These are phyloP conservation scores for Acrocalymma vagum DNA, from an alignment of 2,329 filamentous ascomycete species.

Conservation along the genomic window DNA sequence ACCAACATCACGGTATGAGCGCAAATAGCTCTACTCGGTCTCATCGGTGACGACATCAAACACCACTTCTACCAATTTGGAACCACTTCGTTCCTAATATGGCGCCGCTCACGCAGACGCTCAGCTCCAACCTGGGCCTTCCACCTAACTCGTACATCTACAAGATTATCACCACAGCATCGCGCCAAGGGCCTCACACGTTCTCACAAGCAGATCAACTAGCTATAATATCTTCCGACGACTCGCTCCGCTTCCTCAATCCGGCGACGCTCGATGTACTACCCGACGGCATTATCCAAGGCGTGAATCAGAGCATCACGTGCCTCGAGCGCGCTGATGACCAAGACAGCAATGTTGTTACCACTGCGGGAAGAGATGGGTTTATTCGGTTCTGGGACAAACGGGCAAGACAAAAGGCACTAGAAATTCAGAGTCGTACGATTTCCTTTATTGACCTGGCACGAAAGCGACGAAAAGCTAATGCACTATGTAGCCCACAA, in stretches of 20 bases:
- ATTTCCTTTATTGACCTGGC: not conserved
- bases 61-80: not conserved
- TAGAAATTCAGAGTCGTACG: conserved; percentile 45
- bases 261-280: conserved; percentile 63
- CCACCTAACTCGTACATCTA: conserved; percentile 50
- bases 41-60: too few relatives aligned
- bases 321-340: conserved; percentile 66
- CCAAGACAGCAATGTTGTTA: conserved; percentile 62
- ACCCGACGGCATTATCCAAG: conserved; percentile 58
- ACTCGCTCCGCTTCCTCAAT: conserved; percentile 73
- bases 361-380: conserved; percentile 77
- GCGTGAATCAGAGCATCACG: conserved; percentile 70
- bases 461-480: not conserved
- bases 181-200: conserved; percentile 39
- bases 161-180: conserved; percentile 42
- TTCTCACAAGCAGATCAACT: conserved; percentile 50
- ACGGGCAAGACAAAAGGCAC: conserved; percentile 60
- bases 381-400: conserved; percentile 73
- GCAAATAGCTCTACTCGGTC: too few relatives aligned
- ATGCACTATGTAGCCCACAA: conserved; percentile 53
- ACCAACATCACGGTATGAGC: too few relatives aligned
- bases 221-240: conserved; percentile 74
- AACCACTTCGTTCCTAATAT: conserved; percentile 15
- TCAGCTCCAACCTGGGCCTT: conserved; percentile 33
- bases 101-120: conserved; percentile 25